Conservation (phyloP, 306 rosid genomes). For the Dalbergia cochinchinensis region DNA sequence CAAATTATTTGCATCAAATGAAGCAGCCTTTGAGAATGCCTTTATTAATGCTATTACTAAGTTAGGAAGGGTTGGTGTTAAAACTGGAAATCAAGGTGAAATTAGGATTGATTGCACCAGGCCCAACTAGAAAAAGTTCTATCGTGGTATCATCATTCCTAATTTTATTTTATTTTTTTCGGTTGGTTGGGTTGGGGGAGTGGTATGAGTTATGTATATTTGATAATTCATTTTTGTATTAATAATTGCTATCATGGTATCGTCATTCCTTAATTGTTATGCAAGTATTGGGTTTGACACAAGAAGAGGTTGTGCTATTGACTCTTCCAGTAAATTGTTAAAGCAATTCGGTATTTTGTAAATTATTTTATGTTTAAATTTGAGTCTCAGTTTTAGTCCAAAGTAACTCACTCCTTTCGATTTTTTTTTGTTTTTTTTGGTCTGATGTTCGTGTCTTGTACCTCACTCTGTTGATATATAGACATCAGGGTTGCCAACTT, state of each 20-base stretch:
- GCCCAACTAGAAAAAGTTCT: slow-evolving; percentile 45
- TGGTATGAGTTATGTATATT: slow-evolving; percentile 18
- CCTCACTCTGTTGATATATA: too few species aligned
- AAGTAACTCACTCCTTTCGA: too few species aligned
- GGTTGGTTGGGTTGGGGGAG: not conserved
- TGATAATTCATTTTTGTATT: slow-evolving; percentile 31
- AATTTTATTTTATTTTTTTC: not conserved
- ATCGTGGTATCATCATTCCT: not conserved
- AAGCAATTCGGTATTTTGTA: too few species aligned
- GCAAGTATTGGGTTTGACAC: not conserved
- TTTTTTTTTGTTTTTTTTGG: too few species aligned
- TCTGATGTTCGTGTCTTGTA: too few species aligned
- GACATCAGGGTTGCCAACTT: too few species aligned
- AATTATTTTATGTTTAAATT: too few species aligned
- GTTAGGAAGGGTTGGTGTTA: slow-evolving; percentile 80
- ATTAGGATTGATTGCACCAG: slow-evolving; percentile 68
- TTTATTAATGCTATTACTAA: slow-evolving; percentile 75
- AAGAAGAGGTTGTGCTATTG: too few species aligned
- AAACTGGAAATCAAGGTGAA: slow-evolving; percentile 76
- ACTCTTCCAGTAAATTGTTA: too few species aligned
- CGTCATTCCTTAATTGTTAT: not conserved
- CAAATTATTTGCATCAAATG: slow-evolving; percentile 69
- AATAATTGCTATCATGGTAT: slow-evolving; percentile 22
- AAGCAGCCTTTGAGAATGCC: slow-evolving; percentile 62
- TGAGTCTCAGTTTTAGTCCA: not conserved